Base-by-base conservation (phyloP, 2,329 filamentous ascomycete species). In the Cadophora sp. region DNA sequence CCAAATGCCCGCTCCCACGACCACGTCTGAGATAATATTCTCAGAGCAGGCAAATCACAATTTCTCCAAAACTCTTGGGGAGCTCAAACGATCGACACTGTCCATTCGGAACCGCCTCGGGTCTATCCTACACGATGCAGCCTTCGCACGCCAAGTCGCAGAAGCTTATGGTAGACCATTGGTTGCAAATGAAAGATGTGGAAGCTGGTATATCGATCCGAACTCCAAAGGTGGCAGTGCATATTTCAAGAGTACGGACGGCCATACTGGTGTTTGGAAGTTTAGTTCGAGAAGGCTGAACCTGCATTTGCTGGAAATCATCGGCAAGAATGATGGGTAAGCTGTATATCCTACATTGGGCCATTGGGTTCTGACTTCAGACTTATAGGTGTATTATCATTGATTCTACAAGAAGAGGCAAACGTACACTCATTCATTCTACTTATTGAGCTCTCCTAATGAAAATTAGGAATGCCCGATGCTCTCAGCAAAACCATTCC, bases 191-290 rank as follows among this genome's bases (percentile, higher is more conserved):
- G 94, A 98, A 82, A 87, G 96, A 68, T 98, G 96, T 79, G 96
- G 96, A 0, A 95, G 92, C 80, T 99, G 96, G 96, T 98, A 98
- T 79, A 91, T 98, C 29, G 81, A 83, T 40, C 90, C 90, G 0
- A 79, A 79, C 8, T 76, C 76, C 29, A 96, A 95, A 79, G 81
- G 78, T 1, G 92, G 87, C 37, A 94, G 92, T 72, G 92, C 91
- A 37, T 99, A 98, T 80, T 99, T 98, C 81, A 99, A 99, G 84
- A 97, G 93, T 80, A 99, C 96, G 1, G 96, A 99, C 81, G 96
- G 96, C 0, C 96, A 99, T 79, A 89, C 90, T 63, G 90, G 92
- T 9, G 90, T 97, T 76, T 99, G 96, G 96, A 87, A 90, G 69
- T 97, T 98, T 77, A 97, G 92, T 80, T 86, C 91, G 26, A 83